These are phyloP conservation scores for Capsicum pubescens DNA, from an alignment of 257 asterid genomes.

Conservation along the genomic window DNA sequence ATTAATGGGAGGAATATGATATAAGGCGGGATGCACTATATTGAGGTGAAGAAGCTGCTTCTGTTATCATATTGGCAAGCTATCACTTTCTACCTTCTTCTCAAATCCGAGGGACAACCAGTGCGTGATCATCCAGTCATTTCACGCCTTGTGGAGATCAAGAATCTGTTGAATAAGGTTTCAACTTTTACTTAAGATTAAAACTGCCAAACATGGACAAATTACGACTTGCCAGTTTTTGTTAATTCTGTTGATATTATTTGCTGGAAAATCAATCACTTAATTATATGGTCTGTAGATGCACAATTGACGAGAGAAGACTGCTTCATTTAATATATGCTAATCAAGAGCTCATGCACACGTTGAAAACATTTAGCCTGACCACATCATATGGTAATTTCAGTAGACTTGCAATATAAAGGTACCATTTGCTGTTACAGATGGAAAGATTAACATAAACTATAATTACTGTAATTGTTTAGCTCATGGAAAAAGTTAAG, in stretches of 20 bases:
- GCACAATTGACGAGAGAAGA: background rate
- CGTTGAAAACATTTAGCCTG: background rate
- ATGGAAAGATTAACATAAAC: background rate
- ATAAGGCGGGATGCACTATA: conserved; percentile 66
- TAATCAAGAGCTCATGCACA: background rate
- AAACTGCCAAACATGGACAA: background rate
- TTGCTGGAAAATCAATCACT: background rate
- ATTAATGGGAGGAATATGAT: conserved; percentile 47
- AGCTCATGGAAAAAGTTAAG: background rate
- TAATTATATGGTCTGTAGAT: background rate
- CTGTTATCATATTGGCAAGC: conserved; percentile 92
- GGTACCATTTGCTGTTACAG: background rate
- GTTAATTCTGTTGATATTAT: conserved; percentile 9
- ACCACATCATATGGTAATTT: background rate
- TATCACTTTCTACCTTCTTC: conserved; percentile 89
- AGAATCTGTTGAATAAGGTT: conserved; percentile 88
- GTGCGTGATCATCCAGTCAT: conserved; percentile 97
- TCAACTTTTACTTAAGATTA: conserved; percentile 25
- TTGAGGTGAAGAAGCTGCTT: conserved; percentile 80
- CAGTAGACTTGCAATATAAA: conserved; percentile 8
- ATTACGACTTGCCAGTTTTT: background rate
- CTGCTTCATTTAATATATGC: conserved; percentile 10
- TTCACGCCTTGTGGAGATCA: conserved; percentile 84
- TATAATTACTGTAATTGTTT: background rate
- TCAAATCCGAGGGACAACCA: conserved; percentile 91